A percentile compares a stretch with the other conserved stretches of the same genome.
phyloP scores from a whole-genome alignment of 352 stramenopile species.

The Chrysophaeum taylorii region DNA sequence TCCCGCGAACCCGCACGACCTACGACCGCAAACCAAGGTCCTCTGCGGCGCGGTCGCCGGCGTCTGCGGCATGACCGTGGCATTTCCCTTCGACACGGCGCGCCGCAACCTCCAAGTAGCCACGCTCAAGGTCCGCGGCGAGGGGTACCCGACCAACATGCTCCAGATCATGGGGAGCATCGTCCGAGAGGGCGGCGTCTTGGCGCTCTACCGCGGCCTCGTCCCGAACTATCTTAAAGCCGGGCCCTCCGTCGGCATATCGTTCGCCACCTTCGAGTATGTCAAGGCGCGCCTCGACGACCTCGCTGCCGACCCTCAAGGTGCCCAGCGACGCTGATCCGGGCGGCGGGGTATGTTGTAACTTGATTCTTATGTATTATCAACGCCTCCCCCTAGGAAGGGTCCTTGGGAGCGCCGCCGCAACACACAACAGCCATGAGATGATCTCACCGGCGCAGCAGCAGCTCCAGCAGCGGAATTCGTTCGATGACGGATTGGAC shows the following conservation, averaged over 20 bases:
- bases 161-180: neutral
- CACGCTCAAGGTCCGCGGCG: neutral
- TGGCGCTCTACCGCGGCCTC: conserved; percentile 3
- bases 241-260: conserved; percentile 5
- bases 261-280: conserved; percentile 11
- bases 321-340: no score
- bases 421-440: no score
- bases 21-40: conserved; percentile 18
- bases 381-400: no score
- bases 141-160: neutral
- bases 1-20: neutral
- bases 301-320: no score
- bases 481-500: no score
- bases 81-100: conserved; percentile 32
- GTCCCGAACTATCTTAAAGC: conserved; percentile 5
- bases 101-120: conserved; percentile 27
- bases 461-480: no score
- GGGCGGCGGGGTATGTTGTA: no score
- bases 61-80: conserved; percentile 24
- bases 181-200: neutral
- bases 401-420: no score
- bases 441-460: no score
- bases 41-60: conserved; percentile 18
- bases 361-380: no score
- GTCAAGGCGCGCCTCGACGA: neutral